A percentile compares a stretch with the other conserved stretches of the same genome.
These are phyloP conservation scores for Sanguinoderma infundibulare DNA, from an alignment of 1,284 basidiomycete genomes.

Conservation along the genomic window DNA sequence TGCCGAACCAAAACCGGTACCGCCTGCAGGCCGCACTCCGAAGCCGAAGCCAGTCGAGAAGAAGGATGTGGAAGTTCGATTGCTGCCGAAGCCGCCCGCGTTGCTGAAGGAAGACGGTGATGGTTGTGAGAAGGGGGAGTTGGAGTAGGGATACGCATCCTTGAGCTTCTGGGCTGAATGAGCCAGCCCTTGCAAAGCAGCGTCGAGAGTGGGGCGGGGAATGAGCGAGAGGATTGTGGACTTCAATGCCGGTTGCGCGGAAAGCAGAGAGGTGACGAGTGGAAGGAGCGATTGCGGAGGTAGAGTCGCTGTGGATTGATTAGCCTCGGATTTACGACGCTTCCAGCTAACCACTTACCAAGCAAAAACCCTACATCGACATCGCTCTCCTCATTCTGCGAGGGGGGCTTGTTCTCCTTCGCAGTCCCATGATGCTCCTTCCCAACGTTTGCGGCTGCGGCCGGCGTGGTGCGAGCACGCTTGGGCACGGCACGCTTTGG, in stretches of 20 bases:
- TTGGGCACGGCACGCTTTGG: conserved; percentile 70
- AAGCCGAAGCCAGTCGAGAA: conserved; percentile 55
- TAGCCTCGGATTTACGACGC: conserved; percentile 6
- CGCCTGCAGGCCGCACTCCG: conserved; percentile 35
- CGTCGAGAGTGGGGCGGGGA: conserved; percentile 77
- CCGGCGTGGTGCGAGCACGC: conserved; percentile 55
- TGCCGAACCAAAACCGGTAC: conserved; percentile 31
- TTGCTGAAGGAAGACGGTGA: conserved; percentile 31
- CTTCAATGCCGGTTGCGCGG: conserved; percentile 69
- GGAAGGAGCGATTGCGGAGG: conserved; percentile 76
- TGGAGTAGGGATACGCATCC: conserved; percentile 83
- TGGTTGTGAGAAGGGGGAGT: conserved; percentile 42
- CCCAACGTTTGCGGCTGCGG: conserved; percentile 25
- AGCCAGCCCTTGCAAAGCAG: conserved; percentile 68
- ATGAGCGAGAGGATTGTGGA: conserved; percentile 71
- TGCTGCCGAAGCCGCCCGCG: conserved; percentile 24
- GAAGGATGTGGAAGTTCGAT: conserved; percentile 20
- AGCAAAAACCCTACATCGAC: conserved; percentile 81
- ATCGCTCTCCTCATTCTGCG: conserved; percentile 50
- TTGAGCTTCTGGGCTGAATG: conserved; percentile 71
- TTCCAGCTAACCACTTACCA: conserved; percentile 49
- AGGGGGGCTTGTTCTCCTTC: conserved; percentile 51
- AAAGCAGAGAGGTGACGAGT: conserved; percentile 67
- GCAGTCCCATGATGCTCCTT: conserved; percentile 29
- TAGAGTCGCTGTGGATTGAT: conserved; percentile 57